Evolutionary conservation across 495 filamentous ascomycete genomes (phyloP), one percentile per base, ranked within the genome.

Genomic region (Aspergillus bridgeri): DNA sequence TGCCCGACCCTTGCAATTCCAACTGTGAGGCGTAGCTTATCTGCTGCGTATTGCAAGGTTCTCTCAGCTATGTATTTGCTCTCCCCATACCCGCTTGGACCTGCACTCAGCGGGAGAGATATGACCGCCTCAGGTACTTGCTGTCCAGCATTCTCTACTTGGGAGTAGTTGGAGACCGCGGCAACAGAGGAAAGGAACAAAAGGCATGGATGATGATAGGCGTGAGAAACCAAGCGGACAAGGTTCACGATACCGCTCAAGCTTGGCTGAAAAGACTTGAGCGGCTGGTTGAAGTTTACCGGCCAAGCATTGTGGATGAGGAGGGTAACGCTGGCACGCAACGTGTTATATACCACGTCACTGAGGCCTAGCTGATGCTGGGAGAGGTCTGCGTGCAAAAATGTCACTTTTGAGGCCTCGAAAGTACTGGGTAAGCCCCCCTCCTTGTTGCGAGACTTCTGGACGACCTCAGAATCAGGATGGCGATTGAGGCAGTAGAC

Each of bases 241-340:
- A 86, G 63, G 47, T 77, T 73, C 38, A 76, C 69, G 20, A 83
- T 74, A 17, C 81, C 79, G 11, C 65, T 64, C 29, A 86, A 72
- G 50, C 81, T 75, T 1, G 78, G 75, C 57, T 80, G 72, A 38
- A 85, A 86, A 1, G 78, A 79, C 22, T 69, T 65, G 43, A 83
- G 60, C 0, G 78, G 61, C 20, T 72, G 73, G 64, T 85, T 83
- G 72, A 85, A 86, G 65, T 87, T 79, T 22, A 86, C 81, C 17
- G 24, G 29, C 60, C 45, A 88, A n/a, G 81, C 80, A 65, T 83
- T 84, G 68, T 87, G 83, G 57, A 86, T 82, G 44, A 86, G 67
- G 5, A 68, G 38, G 75, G 79, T 38, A 63, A 75, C 75, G 5
- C 66, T 51, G 8, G 48, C 5, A 20, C 76, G 53, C 3, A 83